Evolutionary conservation across 2,329 filamentous ascomycete species (phyloP), one percentile per base, ranked within the genome.

Genomic region (Plectosphaerella cucumerina): DNA sequence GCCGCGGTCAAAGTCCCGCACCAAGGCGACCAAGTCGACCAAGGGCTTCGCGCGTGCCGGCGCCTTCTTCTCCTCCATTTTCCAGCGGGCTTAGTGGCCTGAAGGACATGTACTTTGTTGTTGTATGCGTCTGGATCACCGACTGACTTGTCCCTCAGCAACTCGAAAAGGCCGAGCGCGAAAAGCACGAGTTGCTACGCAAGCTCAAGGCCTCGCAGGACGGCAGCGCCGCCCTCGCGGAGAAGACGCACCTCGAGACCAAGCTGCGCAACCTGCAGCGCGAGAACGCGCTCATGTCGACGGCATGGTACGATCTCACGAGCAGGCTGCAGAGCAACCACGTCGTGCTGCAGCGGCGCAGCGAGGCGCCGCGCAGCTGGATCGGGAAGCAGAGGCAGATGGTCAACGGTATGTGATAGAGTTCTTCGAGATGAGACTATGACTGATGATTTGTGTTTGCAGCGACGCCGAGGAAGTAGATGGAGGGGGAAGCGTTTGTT

Each of bases 291-390:
- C 78, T 94, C 63, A 90, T 95, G 60, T 77, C 86, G 22, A 87
- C 85, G n/a, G 90, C 90, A 2, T 95, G 89, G 89, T 92, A 92
- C 70, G 89, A 93, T 67, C 80, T 94, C 61, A 85, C 86, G 22
- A 85, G 79, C 63, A 78, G 90, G 48, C 69, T 95, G 59, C 89
- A 94, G 70, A 91, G 87, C 71, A 93, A 92, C 65, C 88, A 89
- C 55, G 86, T 93, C 41, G 83, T 89, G 50, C 70, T 95, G 55
- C 87, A 91, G 63, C 76, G 90, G 58, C 79, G 87, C 59, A 82
- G 83, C 59, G 88, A 93, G 60, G 80, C 81, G 59, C 87, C 89
- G 14, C 86, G 84, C 69, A 92, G 88, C 70, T 95, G 89, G 88
- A 71, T 95, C 60, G 89, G 89, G 62, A 91, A 89, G 74, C 89